Base-by-base conservation (phyloP, 257 asterid genomes). In the Scutellaria barbata region DNA sequence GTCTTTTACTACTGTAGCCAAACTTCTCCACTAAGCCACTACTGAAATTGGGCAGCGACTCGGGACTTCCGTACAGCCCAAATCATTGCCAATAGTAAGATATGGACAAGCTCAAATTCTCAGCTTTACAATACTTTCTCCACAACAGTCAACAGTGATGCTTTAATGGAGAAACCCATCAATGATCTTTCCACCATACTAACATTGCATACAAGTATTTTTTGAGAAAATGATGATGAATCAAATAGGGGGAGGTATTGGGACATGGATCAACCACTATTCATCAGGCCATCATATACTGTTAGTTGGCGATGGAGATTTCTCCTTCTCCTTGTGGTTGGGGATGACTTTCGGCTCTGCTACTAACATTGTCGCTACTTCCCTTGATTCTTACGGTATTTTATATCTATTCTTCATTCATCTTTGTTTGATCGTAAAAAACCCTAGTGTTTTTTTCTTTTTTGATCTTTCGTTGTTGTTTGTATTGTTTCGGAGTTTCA, bases 261-360 rank as follows among this genome's bases (percentile, higher is more conserved):
- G 77, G 69, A 82, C 50, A 66, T 77, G 88, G 88, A 63, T 82
- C 45, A 76, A 75, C 46, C 74, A 82, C 43, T 88, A 86, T 70
- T 86, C 88, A 0, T 82, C 88, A 5, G 11, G 16, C 30, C 90
- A 88, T 65, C 50, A 30, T 25, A 84, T 88, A 61, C 80, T 88
- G 6, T 56, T 88, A 22, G 90, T 88, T 1, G 95, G 95, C 9
- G 92, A 88, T 61, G 95, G 95, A 64, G 92, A 88, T 39, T 86
- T 88, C 76, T 88, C 92, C 4, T 86, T 86, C 51, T 77, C 95
- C 3, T 7, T 66, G 9, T 79, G 81, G 47, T 66, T 88, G 80
- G 90, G 81, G 3, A 40, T 7, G 59, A 41, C 83, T 42, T 88
- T 86, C 69, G 76, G 78, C 17, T 84, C 84, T 37, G 90, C 86